phyloP scores from a whole-genome alignment of 306 rosid species.

The Castanospermum australe region DNA sequence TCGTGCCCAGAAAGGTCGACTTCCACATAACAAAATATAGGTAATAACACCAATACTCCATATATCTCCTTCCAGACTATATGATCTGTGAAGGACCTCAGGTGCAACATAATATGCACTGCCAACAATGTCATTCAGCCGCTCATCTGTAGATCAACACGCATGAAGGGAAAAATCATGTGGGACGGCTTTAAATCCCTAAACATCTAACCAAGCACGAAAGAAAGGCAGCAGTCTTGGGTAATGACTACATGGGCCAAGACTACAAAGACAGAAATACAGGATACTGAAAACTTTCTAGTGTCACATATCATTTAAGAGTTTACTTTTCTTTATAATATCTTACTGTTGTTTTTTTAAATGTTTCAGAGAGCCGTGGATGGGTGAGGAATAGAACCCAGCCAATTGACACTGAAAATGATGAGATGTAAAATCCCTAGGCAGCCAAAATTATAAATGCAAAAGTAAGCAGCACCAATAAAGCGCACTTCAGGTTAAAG shows the following conservation, averaged over 20 bases:
- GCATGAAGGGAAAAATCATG: not conserved
- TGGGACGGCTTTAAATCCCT: not conserved
- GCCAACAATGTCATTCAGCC: slow-evolving; percentile 94
- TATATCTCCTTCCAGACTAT: slow-evolving; percentile 89
- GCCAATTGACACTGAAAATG: not conserved
- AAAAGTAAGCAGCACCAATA: not conserved
- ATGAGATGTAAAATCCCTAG: not conserved
- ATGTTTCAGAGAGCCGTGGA: not conserved
- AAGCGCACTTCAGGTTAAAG: not conserved
- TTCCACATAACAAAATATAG: slow-evolving; percentile 85
- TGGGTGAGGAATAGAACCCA: not conserved
- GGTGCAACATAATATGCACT: slow-evolving; percentile 99
- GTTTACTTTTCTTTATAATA: not conserved
- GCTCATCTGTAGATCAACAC: slow-evolving; percentile 50
- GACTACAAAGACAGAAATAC: not conserved
- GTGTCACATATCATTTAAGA: not conserved
- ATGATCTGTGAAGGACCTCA: slow-evolving; percentile 96
- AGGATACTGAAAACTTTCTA: not conserved
- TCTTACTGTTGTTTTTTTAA: no score
- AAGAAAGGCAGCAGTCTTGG: not conserved
- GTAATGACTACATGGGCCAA: not conserved
- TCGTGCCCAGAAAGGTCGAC: slow-evolving; percentile 96
- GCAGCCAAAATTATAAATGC: not conserved
- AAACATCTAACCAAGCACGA: not conserved
- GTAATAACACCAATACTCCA: slow-evolving; percentile 97